Evolutionary conservation across 2,329 filamentous ascomycete genomes (phyloP), one percentile per base, ranked within the genome.

Genomic region (Colletotrichum shisoi): DNA sequence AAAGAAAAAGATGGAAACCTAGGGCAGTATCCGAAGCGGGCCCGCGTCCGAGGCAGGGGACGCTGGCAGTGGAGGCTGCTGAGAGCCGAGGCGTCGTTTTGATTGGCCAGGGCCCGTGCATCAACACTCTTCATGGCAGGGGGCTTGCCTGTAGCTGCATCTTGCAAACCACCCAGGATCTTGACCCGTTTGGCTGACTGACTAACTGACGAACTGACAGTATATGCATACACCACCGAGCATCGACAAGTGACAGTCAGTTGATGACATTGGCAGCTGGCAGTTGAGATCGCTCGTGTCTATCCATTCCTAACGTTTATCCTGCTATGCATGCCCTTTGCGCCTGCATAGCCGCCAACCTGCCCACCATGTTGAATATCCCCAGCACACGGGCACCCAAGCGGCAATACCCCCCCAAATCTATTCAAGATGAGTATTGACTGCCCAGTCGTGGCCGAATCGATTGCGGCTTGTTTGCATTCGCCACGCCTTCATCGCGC

Each of bases 81-180:
- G 24, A 39, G 51, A 42, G 59, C 59, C 52, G 60, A 65, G 59
- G 31, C 40, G 17, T 53, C 31, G 12, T n/a, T 27, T 24, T 63
- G 3, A 53, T 12, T 67, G 60, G 63, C 17, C 24, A 13, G 37
- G 5, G 11, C 53, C 44, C 52, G 44, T 63, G 61, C 53, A 51
- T 39, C 13, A 45, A 46, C 37, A 12, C 45, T 44, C 34, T 34
- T 13, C 21, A 12, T 21, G 39, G 27, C 64, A 67, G 42, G 42
- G 64, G 64, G 24, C 19, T 42, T 67, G 64, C 64, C 64, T 67
- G 31, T 34, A 34, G 31, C 31, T 34, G 31, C 31, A 34, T 34
- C 31, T 9, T 31, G 53, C 40, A 48, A 62, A 40, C 53, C 21
- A 9, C 8, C 45, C 45, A 31, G 59, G 27, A 24, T 58, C 60